Conservation (phyloP, 768 basidiomycete genomes). For the Gymnopilus dilepis region DNA sequence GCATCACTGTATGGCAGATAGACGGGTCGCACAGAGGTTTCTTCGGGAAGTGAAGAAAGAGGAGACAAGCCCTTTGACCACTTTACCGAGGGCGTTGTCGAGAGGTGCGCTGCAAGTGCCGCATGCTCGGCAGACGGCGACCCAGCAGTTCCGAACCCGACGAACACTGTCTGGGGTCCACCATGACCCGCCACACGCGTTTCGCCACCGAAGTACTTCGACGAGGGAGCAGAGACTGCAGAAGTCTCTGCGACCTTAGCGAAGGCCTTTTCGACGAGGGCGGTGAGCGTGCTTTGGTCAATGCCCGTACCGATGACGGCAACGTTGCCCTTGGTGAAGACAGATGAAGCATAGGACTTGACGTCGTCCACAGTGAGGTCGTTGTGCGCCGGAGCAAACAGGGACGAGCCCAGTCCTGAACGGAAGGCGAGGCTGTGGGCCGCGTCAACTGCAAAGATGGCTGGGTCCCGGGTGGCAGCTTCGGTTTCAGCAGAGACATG, state of each 20-base stretch:
- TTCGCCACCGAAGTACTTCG: conserved; percentile 83
- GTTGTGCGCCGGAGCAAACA: conserved; percentile 79
- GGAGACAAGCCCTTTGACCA: conserved; percentile 82
- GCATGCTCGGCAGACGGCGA: conserved; percentile 73
- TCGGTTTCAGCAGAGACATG: conserved; percentile 73
- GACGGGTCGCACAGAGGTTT: conserved; percentile 71
- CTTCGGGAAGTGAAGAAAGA: conserved; percentile 63
- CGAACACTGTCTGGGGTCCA: conserved; percentile 78
- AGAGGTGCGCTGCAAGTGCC: conserved; percentile 80
- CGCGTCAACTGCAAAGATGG: conserved; percentile 77
- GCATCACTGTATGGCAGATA: conserved; percentile 93
- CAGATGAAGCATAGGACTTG: conserved; percentile 71
- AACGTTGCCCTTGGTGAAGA: conserved; percentile 80
- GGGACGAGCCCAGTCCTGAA: conserved; percentile 87
- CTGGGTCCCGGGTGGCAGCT: conserved; percentile 63
- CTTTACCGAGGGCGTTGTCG: conserved; percentile 81
- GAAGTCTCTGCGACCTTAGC: conserved; percentile 47
- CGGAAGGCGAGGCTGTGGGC: conserved; percentile 95
- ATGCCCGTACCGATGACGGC: conserved; percentile 91
- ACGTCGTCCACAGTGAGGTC: conserved; percentile 71
- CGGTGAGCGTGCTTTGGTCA: conserved; percentile 66
- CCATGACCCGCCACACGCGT: conserved; percentile 68
- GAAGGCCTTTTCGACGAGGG: conserved; percentile 76
- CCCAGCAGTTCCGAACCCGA: conserved; percentile 83
- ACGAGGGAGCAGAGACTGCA: conserved; percentile 36